These are phyloP conservation scores for Cryptococcus sp. DNA, from an alignment of 1,284 basidiomycete species.

Conservation along the genomic window DNA sequence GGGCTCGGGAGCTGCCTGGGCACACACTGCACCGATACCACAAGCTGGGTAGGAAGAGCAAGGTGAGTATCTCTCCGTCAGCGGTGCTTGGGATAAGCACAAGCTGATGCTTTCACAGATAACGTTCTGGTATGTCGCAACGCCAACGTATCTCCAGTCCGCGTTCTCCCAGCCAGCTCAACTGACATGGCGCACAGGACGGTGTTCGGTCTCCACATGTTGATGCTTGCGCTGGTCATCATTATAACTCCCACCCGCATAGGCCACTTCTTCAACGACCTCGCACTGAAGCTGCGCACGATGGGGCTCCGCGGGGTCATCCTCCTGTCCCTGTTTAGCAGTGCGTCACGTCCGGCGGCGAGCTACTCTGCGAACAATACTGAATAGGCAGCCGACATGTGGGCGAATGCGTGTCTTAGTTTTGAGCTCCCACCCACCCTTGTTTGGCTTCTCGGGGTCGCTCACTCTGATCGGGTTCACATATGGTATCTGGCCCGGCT, in stretches of 20 bases:
- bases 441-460: conserved; percentile 46
- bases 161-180: neutral
- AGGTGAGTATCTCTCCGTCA: conserved; percentile 24
- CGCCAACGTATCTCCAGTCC: neutral
- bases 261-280: conserved; percentile 39
- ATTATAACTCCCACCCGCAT: conserved; percentile 45
- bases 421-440: conserved; percentile 46
- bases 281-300: conserved; percentile 30
- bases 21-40: conserved; percentile 23
- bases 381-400: neutral
- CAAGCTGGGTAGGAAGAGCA: conserved; percentile 30
- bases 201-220: conserved; percentile 24
- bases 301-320: conserved; percentile 41
- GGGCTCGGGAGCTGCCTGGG: conserved; percentile 10
- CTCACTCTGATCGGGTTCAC: conserved; percentile 49
- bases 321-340: conserved; percentile 32
- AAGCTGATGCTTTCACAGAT: conserved; percentile 8
- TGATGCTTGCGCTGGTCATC: conserved; percentile 29
- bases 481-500: conserved; percentile 46
- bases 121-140: conserved; percentile 31
- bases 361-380: neutral
- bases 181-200: conserved; percentile 16
- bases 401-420: conserved; percentile 25
- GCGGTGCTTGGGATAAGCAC: too few relatives aligned
- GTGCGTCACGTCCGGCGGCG: conserved; percentile 25